Percentiles rank a stretch among this genome's conserved stretches.
Evolutionary conservation across 768 basidiomycete genomes (phyloP).

Genomic region (Mycena vitilis): DNA sequence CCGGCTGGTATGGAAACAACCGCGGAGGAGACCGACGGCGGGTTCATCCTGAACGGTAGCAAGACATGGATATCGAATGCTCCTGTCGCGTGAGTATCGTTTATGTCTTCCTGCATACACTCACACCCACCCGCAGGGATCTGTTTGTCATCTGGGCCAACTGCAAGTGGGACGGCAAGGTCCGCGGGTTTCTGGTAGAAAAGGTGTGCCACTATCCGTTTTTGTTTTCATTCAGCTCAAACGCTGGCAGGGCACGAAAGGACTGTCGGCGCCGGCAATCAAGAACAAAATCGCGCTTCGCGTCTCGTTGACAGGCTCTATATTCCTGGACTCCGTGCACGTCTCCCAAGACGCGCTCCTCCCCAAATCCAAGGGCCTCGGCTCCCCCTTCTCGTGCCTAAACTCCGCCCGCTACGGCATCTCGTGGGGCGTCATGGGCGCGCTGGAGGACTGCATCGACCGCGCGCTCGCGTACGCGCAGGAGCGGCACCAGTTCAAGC

Average conservation of each 20-base stretch:
- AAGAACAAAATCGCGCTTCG: conserved; percentile 95
- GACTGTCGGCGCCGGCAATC: conserved; percentile 86
- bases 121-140: conserved; percentile 62
- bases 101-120: conserved; percentile 10
- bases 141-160: conserved; percentile 94
- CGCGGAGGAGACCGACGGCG: conserved; percentile 86
- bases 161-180: conserved; percentile 92
- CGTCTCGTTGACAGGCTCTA: conserved; percentile 84
- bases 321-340: conserved; percentile 93
- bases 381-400: conserved; percentile 91
- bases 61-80: conserved; percentile 99
- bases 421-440: conserved; percentile 96
- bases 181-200: conserved; percentile 91
- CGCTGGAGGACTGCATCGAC: conserved; percentile 90
- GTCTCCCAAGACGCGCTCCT: conserved; percentile 81
- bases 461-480: conserved; percentile 86
- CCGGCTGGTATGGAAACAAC: conserved; percentile 98
- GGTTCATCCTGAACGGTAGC: conserved; percentile 87
- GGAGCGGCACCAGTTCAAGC: conserved; percentile 90
- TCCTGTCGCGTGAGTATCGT: conserved; percentile 79
- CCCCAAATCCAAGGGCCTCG: conserved; percentile 80
- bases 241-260: conserved; percentile 73
- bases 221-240: background rate
- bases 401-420: conserved; percentile 92
- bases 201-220: conserved; percentile 63